Base-by-base conservation (phyloP, 2,329 filamentous ascomycete genomes). In the Metarhizium rileyi region DNA sequence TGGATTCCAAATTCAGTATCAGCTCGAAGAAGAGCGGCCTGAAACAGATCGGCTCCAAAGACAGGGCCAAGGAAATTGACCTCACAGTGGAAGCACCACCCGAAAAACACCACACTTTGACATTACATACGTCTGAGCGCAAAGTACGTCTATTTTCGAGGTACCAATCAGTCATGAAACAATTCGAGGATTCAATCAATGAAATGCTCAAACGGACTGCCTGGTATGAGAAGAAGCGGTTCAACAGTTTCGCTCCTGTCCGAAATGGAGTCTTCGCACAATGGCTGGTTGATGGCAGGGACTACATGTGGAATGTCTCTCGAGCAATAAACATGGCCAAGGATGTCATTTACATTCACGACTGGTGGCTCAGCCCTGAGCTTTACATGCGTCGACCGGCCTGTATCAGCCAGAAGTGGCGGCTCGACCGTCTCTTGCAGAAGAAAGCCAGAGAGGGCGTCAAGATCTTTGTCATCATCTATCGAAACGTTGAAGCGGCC, bases 301-400 rank as follows among this genome's bases (percentile, higher is more conserved):
- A 98, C 65, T 94, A 97, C 72, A 97, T 97, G 91, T 98, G 93
- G 93, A 95, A 96, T 64, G 90, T 97, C 7, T 97, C 91, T 10
- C 81, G 91, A 55, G 93, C 93, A 12, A 94, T 98, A 60, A 93
- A 89, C 63, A 95, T 96, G 82, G 93, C 93, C 8, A 88, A 88
- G 60, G 93, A 97, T 70, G 91, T 97, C 53, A 91, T 98, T 58
- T 97, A 97, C 67, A 97, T 98, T 54, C 93, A 98, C 65, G 93
- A 97, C 66, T 98, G 93, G 93, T 98, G 93, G 93, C 71, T 98
- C 38, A 96, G 88, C 58, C 93, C 93, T 1, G 91, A 98, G 67
- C 72, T 98, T 42, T 98, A 98, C 70, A 84, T 97, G 83, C 81
- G 93, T 52, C 80, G 93, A 51, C 93, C 93, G 48, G 87, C 93